A percentile compares a stretch with the other conserved stretches of the same genome.
phyloP scores from a whole-genome alignment of 805 yeast species.

The Priceomyces haplophilus region DNA sequence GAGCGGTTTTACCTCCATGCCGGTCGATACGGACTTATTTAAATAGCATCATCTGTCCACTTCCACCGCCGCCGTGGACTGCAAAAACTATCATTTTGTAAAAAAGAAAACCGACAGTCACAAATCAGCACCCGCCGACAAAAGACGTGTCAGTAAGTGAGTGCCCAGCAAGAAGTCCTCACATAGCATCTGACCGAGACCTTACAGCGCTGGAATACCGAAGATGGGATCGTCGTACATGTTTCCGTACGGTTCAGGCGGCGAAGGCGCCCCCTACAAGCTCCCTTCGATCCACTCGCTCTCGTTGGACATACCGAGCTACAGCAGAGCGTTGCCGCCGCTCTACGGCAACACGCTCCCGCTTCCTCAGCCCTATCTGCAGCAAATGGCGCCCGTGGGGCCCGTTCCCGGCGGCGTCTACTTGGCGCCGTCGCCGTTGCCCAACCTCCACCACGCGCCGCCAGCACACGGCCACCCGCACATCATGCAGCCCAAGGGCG shows the following conservation, averaged over 20 bases:
- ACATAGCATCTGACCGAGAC: background rate
- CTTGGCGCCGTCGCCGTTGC: constrained; percentile 6
- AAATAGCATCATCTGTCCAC: background rate
- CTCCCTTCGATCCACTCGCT: constrained; percentile 37
- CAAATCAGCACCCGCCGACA: no score
- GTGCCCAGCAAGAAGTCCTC: no score
- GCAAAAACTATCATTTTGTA: no score
- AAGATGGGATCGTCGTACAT: constrained; percentile 9
- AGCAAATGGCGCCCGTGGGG: background rate
- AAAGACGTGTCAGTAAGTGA: no score
- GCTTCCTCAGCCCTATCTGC: background rate
- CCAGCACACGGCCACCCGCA: no score
- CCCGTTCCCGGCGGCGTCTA: background rate
- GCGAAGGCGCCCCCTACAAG: constrained; percentile 7
- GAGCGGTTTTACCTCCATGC: constrained; percentile 1
- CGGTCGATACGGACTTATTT: background rate
- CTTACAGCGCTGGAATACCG: background rate
- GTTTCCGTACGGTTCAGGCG: constrained; percentile 3
- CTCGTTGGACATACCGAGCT: constrained; percentile 30
- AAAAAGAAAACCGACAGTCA: no score
- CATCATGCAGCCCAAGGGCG: background rate
- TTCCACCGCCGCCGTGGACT: no score
- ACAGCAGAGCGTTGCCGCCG: constrained; percentile 5
- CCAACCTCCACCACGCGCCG: background rate
- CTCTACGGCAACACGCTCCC: constrained; percentile 2